Evolutionary conservation across 2,329 filamentous ascomycete genomes (phyloP).

Genomic region (Trichoderma aggressivum): DNA sequence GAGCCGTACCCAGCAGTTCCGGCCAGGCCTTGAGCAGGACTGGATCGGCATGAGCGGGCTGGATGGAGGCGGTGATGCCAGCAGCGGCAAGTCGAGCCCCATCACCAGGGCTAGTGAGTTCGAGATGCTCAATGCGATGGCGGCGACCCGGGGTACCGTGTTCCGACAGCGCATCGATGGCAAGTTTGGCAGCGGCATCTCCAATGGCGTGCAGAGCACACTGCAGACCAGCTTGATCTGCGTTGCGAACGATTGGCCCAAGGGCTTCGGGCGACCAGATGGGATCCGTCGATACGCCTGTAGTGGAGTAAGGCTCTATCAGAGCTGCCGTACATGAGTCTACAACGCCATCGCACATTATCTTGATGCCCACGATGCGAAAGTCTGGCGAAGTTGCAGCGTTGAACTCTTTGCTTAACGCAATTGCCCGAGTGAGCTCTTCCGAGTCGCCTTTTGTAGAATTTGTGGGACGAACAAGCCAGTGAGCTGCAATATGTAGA

Average conservation of each 20-base stretch:
- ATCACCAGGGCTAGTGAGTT: slow-evolving; percentile 1
- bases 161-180: slow-evolving; percentile 10
- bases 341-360: slow-evolving; percentile 11
- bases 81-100: slow-evolving; percentile 3
- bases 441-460: background rate
- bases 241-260: background rate
- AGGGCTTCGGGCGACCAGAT: slow-evolving; percentile 5
- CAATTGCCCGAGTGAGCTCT: slow-evolving; percentile 1
- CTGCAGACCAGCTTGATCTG: slow-evolving; percentile 3
- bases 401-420: background rate
- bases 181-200: slow-evolving; percentile 9
- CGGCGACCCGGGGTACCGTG: slow-evolving; percentile 7
- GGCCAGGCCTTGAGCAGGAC: slow-evolving; percentile 12
- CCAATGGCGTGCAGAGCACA: slow-evolving; percentile 11
- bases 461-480: slow-evolving; percentile 1
- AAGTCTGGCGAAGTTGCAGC: background rate
- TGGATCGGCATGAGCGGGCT: slow-evolving; percentile 8
- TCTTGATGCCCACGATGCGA: slow-evolving; percentile 11
- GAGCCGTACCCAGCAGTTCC: background rate
- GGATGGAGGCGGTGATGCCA: slow-evolving; percentile 8
- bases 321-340: slow-evolving; percentile 11
- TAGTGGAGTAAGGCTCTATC: slow-evolving; percentile 8
- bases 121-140: slow-evolving; percentile 12
- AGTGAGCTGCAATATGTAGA: slow-evolving; percentile 11
- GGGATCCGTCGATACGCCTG: slow-evolving; percentile 2